These are phyloP conservation scores for Mycena citricolor DNA, from an alignment of 1,284 basidiomycete species.

Conservation along the genomic window DNA sequence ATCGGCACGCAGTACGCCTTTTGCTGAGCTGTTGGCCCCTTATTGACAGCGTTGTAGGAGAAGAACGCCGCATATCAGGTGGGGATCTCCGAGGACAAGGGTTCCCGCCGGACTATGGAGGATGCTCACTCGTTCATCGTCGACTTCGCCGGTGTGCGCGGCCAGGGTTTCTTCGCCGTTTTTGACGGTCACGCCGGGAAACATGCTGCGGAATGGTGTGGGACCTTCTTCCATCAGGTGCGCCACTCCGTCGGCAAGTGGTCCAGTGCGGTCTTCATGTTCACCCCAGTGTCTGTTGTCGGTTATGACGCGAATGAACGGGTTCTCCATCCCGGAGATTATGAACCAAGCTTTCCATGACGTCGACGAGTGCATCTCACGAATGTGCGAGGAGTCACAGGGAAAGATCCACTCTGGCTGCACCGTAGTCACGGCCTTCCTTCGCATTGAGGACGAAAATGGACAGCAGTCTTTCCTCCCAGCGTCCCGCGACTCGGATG, in stretches of 20 bases:
- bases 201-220: constrained; percentile 99
- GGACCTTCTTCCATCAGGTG: constrained; percentile 92
- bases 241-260: constrained; percentile 23
- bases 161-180: constrained; percentile 97
- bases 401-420: constrained; percentile 96
- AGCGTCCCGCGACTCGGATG: constrained; percentile 26
- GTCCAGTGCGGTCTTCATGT: constrained; percentile 12
- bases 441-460: constrained; percentile 85
- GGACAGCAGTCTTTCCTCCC: constrained; percentile 66
- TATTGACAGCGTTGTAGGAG: too few species aligned
- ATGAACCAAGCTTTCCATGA: constrained; percentile 93
- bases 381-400: constrained; percentile 78
- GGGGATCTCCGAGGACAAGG: constrained; percentile 91
- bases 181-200: constrained; percentile 99
- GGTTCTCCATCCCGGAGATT: constrained; percentile 78
- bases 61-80: constrained; percentile 71
- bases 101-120: constrained; percentile 93
- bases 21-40: too few species aligned
- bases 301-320: constrained; percentile 41
- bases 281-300: constrained; percentile 49
- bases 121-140: constrained; percentile 96
- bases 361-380: constrained; percentile 83
- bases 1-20: constrained; percentile 59
- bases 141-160: constrained; percentile 87
- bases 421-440: constrained; percentile 95